phyloP scores from a whole-genome alignment of 805 yeast species.

The Candida tallmaniae region DNA sequence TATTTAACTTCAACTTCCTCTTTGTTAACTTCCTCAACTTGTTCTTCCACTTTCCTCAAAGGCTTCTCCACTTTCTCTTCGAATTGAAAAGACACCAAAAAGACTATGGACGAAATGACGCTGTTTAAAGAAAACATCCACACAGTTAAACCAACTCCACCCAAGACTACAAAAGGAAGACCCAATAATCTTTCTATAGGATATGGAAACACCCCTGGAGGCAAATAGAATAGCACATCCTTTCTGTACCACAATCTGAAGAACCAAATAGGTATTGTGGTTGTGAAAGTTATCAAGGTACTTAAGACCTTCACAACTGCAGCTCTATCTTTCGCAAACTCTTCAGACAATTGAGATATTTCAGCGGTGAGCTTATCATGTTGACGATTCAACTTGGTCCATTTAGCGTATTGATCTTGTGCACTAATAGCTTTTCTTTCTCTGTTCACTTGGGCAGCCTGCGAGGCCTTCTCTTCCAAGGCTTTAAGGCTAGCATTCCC shows the following conservation, averaged over 20 bases:
- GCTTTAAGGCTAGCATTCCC: constrained; percentile 27
- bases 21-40: constrained; percentile 7
- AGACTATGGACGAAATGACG: constrained; percentile 22
- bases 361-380: constrained; percentile 54
- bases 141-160: constrained; percentile 55
- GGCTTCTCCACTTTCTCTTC: constrained; percentile 12
- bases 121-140: constrained; percentile 47
- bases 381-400: constrained; percentile 87
- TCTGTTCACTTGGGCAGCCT: constrained; percentile 44
- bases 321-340: constrained; percentile 33
- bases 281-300: constrained; percentile 29
- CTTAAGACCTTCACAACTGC: constrained; percentile 30
- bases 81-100: constrained; percentile 19
- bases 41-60: constrained; percentile 8
- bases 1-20: constrained; percentile 1
- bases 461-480: constrained; percentile 27
- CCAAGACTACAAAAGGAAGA: constrained; percentile 60
- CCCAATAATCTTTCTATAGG: constrained; percentile 52
- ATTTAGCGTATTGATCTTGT: constrained; percentile 90
- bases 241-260: constrained; percentile 52
- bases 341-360: constrained; percentile 38
- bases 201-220: constrained; percentile 52
- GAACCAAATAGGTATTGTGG: constrained; percentile 45
- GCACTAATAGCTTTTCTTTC: constrained; percentile 66
- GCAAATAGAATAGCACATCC: constrained; percentile 53